Conservation (phyloP, 2,329 filamentous ascomycete genomes). For the Sclerotinia minor region DNA sequence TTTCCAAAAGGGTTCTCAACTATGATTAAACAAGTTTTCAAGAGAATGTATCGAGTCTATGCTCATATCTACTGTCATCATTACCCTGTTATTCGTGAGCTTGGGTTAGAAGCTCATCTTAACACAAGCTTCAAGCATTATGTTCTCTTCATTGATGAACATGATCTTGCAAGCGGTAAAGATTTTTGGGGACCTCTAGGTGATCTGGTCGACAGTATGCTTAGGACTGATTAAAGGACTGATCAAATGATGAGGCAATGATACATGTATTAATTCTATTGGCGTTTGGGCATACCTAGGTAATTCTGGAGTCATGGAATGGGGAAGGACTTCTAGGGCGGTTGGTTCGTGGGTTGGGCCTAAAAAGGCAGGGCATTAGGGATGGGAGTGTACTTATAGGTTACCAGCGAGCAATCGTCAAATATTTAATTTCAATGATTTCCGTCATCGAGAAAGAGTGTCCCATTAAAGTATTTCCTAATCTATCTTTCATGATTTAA, state of each 20-base stretch:
- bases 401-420: conserved; percentile 22
- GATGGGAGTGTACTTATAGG: conserved; percentile 22
- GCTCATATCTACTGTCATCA: conserved; percentile 99
- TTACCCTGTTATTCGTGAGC: conserved; percentile 92
- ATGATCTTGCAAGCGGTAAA: conserved; percentile 85
- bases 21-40: conserved; percentile 94
- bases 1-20: conserved; percentile 91
- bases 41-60: conserved; percentile 97
- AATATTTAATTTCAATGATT: conserved; percentile 12
- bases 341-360: background rate
- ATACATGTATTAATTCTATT: conserved; percentile 28
- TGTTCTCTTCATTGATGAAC: conserved; percentile 97
- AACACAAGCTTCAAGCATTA: conserved; percentile 99
- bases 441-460: background rate
- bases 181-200: conserved; percentile 97
- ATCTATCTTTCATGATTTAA: background rate
- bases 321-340: conserved; percentile 27
- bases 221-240: conserved; percentile 68
- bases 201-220: conserved; percentile 96
- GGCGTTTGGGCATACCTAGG: conserved; percentile 34
- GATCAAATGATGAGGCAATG: conserved; percentile 28
- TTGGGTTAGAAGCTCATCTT: conserved; percentile 93
- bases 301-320: conserved; percentile 16
- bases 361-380: conserved; percentile 11
- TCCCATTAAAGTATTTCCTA: background rate